Evolutionary conservation across 1,284 basidiomycete genomes (phyloP), one percentile per base, ranked within the genome.

Genomic region (Malassezia equina): DNA sequence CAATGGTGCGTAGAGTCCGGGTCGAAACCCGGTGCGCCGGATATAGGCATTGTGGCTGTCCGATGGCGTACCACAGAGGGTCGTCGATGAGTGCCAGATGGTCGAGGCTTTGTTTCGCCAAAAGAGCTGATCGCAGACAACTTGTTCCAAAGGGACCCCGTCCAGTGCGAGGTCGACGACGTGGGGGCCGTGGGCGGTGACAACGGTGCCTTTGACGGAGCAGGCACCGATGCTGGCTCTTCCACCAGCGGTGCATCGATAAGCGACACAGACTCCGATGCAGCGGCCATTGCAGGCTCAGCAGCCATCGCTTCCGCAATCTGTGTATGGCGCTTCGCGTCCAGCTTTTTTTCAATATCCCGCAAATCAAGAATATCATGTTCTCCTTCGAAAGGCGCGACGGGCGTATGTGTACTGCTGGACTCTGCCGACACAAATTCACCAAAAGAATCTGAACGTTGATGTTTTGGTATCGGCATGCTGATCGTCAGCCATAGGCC

Each of bases 321-420:
- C 23, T 43, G 45, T 11, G 21, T 13, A 15, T 34, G n/a, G 11
- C 56, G 56, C 32, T 63, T 57, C 7, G 41, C 49, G 28, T 64
- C 61, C 11, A 73, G 58, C 53, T 65, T 62, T 44, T 58, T 57
- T 47, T 73, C 69, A 8, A 69, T 62, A 5, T 58, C 59, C 5
- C 71, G 63, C 21, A 73, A 62, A 51, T 73, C 71, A 31, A 73
- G 65, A 43, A 69, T 64, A 13, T 63, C 62, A 7, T 65, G 69
- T 7, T 39, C 45, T 12, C 24, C 43, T 3, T 21, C 24, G 1
- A 3, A 11, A 13, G 43, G 28, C 43, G 24, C 25, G 41, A 9
- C 34, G 7, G 31, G 46, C 3, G 21, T 17, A 15, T 40, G n/a
- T 19, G 17, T 23, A 24, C 21, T 15, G 7, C 11, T n/a, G 8